Evolutionary conservation across 257 asterid species (phyloP), one percentile per base, ranked within the genome.

Genomic region (Sherardia arvensis): DNA sequence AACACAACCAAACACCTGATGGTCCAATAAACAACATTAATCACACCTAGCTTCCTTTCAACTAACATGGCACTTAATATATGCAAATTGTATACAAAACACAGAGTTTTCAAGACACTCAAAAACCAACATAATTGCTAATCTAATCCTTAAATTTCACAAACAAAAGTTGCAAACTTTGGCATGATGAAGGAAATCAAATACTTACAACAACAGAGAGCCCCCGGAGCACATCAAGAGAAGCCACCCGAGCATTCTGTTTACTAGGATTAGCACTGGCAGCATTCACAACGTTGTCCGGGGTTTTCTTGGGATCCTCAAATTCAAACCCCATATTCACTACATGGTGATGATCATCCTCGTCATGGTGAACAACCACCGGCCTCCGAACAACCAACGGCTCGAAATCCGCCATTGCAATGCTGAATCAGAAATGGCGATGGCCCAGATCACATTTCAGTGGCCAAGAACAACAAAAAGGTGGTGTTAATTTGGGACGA

Each of bases 181-280:
- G 40, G 40, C 47, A 10, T 7, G 47, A 57, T 12, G 20, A 28
- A 11, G 43, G 18, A 10, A 18, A 55, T 48, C 55, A n/a, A 8
- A 47, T 64, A 27, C 69, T 77, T 76, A 87, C 95, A 36, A 85
- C 69, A 70, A 87, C 88, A 71, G 82, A 85, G 49, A 87, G 90
- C 75, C 92, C 93, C 6, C 93, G 83, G 21, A 84, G 81, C 43
- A 84, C 95, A 69, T 87, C 95, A 64, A 87, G 86, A 47, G 93
- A 87, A 65, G 81, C 84, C 27, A 87, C 62, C 38, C 95, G 86
- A 67, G 77, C 70, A 60, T 64, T 83, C 15, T 30, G 49, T 32
- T 33, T 34, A 49, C 56, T 49, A 6, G 76, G 55, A 54, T 23
- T 54, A 25, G 59, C 20, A 23, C 59, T 22, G 15, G 59, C 33